Evolutionary conservation across 164 flowering plant species (phyloP).

Genomic region (Malania oleifera): DNA sequence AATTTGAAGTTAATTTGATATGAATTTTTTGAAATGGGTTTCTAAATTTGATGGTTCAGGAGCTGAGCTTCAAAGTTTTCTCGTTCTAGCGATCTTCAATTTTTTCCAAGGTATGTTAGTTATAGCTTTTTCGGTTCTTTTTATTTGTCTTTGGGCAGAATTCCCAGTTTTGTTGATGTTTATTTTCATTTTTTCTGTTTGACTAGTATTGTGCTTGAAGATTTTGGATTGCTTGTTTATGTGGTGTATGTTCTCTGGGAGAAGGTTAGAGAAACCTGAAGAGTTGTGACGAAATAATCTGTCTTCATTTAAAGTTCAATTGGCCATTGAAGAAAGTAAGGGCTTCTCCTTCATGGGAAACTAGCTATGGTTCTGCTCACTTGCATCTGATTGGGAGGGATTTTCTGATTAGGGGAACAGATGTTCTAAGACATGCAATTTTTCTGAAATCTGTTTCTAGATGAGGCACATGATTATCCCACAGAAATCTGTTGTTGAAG

Average conservation of each 20-base stretch:
- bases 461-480: slow-evolving; percentile 27
- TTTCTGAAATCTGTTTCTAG: no score
- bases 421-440: not conserved
- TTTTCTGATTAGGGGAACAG: not conserved
- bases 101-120: not conserved
- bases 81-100: not conserved
- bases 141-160: not conserved
- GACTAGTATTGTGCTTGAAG: no score
- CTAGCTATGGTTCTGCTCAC: not conserved
- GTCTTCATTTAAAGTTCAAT: no score
- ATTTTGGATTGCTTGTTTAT: no score
- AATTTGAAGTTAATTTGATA: not conserved
- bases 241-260: no score
- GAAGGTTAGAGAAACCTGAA: no score
- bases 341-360: not conserved
- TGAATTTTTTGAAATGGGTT: not conserved
- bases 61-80: not conserved
- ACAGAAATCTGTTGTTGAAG: slow-evolving; percentile 23
- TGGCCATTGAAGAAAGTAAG: no score
- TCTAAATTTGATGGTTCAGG: not conserved
- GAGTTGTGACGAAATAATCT: no score
- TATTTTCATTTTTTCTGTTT: not conserved
- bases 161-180: not conserved
- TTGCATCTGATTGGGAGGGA: slow-evolving; percentile 5
- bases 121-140: not conserved